Evolutionary conservation across 306 rosid species (phyloP).

Genomic region (Abrus precatorius): DNA sequence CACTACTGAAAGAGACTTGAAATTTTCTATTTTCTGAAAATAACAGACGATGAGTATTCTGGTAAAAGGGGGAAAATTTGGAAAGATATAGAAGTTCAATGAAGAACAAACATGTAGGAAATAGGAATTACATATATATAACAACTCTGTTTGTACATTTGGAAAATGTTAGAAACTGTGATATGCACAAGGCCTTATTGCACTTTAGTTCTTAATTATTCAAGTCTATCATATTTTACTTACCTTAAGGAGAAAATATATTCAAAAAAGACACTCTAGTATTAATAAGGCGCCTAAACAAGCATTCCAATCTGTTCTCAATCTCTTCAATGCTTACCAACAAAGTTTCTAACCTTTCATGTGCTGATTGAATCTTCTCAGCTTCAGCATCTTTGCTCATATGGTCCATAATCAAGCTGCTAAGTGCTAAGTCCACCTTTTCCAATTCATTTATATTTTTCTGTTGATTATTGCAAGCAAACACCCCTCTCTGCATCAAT

Average conservation of each 20-base stretch:
- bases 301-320: conserved; percentile 64
- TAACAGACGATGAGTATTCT: not conserved
- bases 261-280: conserved; percentile 72
- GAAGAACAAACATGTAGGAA: conserved; percentile 25
- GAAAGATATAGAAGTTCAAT: not conserved
- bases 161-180: conserved; percentile 28
- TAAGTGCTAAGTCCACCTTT: conserved; percentile 63
- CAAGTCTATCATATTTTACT: not conserved
- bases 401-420: conserved; percentile 45
- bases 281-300: conserved; percentile 74
- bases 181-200: conserved; percentile 20
- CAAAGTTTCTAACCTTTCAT: conserved; percentile 61
- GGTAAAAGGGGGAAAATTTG: not conserved
- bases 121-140: not conserved
- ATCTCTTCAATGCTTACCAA: conserved; percentile 61
- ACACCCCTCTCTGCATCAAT: conserved; percentile 63
- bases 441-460: conserved; percentile 65
- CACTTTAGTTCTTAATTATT: not conserved
- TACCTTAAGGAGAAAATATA: conserved; percentile 57
- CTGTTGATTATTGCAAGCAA: conserved; percentile 37
- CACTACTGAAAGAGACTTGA: not conserved
- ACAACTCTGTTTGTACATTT: conserved; percentile 39
- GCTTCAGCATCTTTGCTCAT: conserved; percentile 46
- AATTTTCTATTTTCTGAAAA: conserved; percentile 13
- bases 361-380: conserved; percentile 59